Conservation (phyloP, 495 filamentous ascomycete species). For the Penicillium salamii region DNA sequence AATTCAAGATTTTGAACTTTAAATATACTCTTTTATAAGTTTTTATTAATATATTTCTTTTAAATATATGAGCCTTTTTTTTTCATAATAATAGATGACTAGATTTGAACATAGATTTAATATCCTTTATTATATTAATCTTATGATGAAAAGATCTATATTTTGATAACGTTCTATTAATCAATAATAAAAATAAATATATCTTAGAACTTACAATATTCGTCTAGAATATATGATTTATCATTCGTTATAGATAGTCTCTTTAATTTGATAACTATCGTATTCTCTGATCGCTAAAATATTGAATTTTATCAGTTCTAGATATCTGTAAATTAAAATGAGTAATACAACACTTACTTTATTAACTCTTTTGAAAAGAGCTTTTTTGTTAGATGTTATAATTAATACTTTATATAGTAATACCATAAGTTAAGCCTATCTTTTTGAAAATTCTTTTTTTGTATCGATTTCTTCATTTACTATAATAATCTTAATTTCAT, state of each 20-base stretch:
- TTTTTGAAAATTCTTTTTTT: no score
- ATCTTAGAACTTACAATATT: slow-evolving; percentile 3
- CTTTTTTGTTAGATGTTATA: neutral
- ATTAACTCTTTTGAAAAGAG: neutral
- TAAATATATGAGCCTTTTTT: slow-evolving; percentile 1
- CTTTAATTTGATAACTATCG: neutral
- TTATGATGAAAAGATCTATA: slow-evolving; percentile 1
- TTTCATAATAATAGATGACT: slow-evolving; percentile 15
- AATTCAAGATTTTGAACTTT: slow-evolving; percentile 8
- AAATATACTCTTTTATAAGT: slow-evolving; percentile 12
- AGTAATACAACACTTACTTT: neutral
- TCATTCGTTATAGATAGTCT: neutral
- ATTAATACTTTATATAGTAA: neutral
- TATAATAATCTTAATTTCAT: no score
- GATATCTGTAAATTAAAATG: neutral
- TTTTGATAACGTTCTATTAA: neutral
- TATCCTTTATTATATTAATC: slow-evolving; percentile 5
- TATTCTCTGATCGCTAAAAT: neutral
- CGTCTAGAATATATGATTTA: slow-evolving; percentile 4
- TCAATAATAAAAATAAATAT: neutral
- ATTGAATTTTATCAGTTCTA: neutral
- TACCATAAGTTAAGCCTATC: no score
- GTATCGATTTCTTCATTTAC: no score
- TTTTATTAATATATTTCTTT: slow-evolving; percentile 23
- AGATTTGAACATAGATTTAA: slow-evolving; percentile 4